Conservation (phyloP, 495 filamentous ascomycete species). For the Umbilicaria muhlenbergii region DNA sequence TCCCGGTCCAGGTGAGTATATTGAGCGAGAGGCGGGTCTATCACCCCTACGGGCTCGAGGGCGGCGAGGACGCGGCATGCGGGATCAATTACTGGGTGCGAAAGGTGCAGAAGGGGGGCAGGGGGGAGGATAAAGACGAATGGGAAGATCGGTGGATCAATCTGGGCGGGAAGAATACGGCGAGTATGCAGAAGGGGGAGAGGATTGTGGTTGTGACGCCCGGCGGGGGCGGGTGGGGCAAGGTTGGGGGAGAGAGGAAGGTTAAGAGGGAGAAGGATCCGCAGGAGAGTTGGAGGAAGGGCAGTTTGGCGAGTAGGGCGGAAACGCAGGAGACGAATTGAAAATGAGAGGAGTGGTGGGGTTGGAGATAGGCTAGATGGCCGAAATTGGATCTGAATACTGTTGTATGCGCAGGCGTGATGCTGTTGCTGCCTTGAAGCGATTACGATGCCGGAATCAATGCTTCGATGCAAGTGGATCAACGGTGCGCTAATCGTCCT, state of each 20-base stretch:
- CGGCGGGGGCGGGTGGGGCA: constrained; percentile 37
- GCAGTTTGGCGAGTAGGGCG: constrained; percentile 11
- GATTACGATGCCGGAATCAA: too few relatives aligned
- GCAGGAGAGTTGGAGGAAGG: constrained; percentile 12
- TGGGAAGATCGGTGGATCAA: constrained; percentile 58
- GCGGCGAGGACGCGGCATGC: constrained; percentile 65
- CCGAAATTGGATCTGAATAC: too few relatives aligned
- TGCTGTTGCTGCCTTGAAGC: too few relatives aligned
- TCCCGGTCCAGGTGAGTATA: constrained; percentile 78
- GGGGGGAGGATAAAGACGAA: constrained; percentile 19
- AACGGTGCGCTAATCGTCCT: too few relatives aligned
- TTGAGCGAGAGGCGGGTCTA: constrained; percentile 77
- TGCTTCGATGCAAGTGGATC: too few relatives aligned
- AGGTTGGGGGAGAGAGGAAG: constrained; percentile 8
- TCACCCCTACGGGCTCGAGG: constrained; percentile 73
- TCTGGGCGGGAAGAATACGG: constrained; percentile 87
- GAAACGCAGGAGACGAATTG: constrained; percentile 13
- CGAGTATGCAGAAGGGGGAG: constrained; percentile 71
- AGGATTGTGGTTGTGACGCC: constrained; percentile 59
- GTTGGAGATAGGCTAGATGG: too few relatives aligned
- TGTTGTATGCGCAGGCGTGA: too few relatives aligned
- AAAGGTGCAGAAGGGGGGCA: constrained; percentile 30
- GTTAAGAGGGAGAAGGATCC: constrained; percentile 8
- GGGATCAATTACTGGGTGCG: constrained; percentile 83
- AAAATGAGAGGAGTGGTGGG: too few relatives aligned